These are phyloP conservation scores for Auricularia cornea DNA, from an alignment of 768 basidiomycete genomes.

Conservation along the genomic window DNA sequence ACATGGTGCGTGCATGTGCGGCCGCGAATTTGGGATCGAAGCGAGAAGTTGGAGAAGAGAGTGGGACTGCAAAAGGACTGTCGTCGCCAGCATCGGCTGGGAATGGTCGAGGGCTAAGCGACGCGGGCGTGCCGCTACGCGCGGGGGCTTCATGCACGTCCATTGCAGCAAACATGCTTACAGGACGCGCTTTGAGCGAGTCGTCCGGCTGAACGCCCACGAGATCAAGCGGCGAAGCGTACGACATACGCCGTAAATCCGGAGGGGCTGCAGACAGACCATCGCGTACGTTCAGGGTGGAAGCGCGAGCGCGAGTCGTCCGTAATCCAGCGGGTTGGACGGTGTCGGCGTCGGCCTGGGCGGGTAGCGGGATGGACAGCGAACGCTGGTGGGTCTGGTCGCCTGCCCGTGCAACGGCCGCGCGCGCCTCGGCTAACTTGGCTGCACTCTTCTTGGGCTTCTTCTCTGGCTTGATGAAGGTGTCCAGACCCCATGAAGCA, in stretches of 20 bases:
- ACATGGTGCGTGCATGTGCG: conserved; percentile 29
- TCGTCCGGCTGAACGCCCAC: not conserved
- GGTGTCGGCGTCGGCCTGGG: conserved; percentile 39
- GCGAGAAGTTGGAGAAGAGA: conserved; percentile 33
- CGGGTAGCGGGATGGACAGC: not conserved
- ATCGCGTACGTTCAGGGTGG: not conserved
- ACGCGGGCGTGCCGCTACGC: not conserved
- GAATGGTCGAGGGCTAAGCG: not conserved
- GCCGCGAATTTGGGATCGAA: conserved; percentile 33
- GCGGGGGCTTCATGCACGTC: conserved; percentile 9
- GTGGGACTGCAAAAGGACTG: conserved; percentile 29
- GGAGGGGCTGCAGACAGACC: not conserved
- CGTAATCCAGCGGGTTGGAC: conserved; percentile 12
- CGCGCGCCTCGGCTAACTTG: not conserved
- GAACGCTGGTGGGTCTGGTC: conserved; percentile 1
- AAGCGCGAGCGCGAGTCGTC: not conserved
- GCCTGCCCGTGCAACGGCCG: not conserved
- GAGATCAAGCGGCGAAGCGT: not conserved
- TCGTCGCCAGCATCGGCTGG: not conserved
- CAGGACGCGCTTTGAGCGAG: not conserved
- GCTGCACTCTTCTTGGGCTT: conserved; percentile 9
- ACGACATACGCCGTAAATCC: not conserved
- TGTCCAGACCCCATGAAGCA: conserved; percentile 76
- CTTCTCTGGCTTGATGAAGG: conserved; percentile 66
- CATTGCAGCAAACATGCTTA: not conserved